Evolutionary conservation across 2,329 filamentous ascomycete species (phyloP), one percentile per base, ranked within the genome.

Genomic region (Penicillium crustosum): DNA sequence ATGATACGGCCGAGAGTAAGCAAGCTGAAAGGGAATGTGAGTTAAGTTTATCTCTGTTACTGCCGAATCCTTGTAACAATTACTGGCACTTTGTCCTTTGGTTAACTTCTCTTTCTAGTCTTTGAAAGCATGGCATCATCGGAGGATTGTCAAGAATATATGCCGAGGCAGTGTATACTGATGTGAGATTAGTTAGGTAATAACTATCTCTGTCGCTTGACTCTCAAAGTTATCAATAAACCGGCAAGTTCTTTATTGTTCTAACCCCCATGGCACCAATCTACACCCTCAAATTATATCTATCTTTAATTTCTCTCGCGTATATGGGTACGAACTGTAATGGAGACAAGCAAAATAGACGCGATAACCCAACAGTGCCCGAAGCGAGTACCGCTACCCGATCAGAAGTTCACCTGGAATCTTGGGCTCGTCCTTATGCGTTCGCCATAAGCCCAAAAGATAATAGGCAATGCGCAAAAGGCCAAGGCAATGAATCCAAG

Each of bases 401-500:
- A 36, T 61, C 47, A 70, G 35, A 72, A 57, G 12, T 68, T 55
- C 17, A 72, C 43, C 44, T 64, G 62, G 53, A 71, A 72, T 41
- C 49, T 64, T 13, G 66, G 69, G 57, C 70, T 72, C 1, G 64
- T 73, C 44, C 73, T 60, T 17, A 75, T 70, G 29, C 64, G 65
- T 53, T 74, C 72, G 6, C 75, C 75, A 54, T 72, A 76, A 13
- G 67, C 53, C 48, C 67, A 72, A 49, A 77, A 74, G 0, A 75
- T 21, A 13, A 74, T 60, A 0, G 74, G 73, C 12, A 77, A 63
- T 0, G 74, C 75, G n/a, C 66, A 82, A 41, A 87, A 66, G 0
- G 68, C 81, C 6, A 87, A 64, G 0, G 79, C 81, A 25, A 86
- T 71, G 53, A 86, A 81, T 64, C 82, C 81, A 69, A 89, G 62